Evolutionary conservation across 306 rosid species (phyloP).

Genomic region (Spatholobus suberectus): DNA sequence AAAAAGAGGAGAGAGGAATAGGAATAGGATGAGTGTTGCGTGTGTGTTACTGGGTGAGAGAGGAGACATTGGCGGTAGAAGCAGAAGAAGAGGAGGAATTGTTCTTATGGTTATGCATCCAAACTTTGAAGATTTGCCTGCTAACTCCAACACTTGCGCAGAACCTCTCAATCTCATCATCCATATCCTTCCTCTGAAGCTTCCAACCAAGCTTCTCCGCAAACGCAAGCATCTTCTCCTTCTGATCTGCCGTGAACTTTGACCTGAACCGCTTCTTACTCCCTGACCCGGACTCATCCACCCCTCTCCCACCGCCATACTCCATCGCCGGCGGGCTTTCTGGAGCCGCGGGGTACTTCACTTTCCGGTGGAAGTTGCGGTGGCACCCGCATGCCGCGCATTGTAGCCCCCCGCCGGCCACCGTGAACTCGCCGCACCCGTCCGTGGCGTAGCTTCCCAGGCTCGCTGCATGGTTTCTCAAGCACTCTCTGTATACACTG

Average conservation of each 20-base stretch:
- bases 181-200: conserved; percentile 73
- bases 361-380: conserved; percentile 88
- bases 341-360: conserved; percentile 34
- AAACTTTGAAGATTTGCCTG: conserved; percentile 81
- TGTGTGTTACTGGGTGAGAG: conserved; percentile 74
- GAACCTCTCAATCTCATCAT: conserved; percentile 78
- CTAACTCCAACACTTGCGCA: conserved; percentile 69
- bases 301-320: conserved; percentile 42
- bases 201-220: conserved; percentile 90
- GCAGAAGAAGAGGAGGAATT: conserved; percentile 42
- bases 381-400: conserved; percentile 91
- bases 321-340: conserved; percentile 34
- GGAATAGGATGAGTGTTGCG: too few species aligned
- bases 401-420: conserved; percentile 51
- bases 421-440: conserved; percentile 90
- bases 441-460: conserved; percentile 95
- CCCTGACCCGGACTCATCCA: too few species aligned
- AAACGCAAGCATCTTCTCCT: conserved; percentile 83
- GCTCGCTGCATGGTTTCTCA: conserved; percentile 92
- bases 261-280: conserved; percentile 75
- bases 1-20: too few species aligned
- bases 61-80: conserved; percentile 63
- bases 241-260: conserved; percentile 80
- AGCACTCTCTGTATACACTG: conserved; percentile 68
- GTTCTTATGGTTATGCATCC: conserved; percentile 94